Conservation (phyloP, 1,284 basidiomycete species). For the Ganoderma sp. region DNA sequence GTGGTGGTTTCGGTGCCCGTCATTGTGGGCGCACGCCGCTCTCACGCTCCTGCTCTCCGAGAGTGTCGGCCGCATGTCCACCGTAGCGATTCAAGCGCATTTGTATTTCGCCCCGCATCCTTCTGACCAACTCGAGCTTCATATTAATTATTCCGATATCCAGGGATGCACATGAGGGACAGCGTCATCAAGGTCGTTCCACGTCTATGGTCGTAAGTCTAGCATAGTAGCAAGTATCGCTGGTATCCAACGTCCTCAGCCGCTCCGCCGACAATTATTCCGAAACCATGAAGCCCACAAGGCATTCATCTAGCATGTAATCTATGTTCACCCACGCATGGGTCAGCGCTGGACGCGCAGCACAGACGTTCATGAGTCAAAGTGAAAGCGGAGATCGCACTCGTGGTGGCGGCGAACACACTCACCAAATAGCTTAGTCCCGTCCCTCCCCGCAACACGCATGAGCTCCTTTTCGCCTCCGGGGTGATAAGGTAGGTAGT, state of each 20-base stretch:
- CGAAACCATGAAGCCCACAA: slow-evolving; percentile 87
- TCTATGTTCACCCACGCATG: slow-evolving; percentile 96
- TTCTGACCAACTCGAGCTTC: not conserved
- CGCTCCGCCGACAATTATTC: slow-evolving; percentile 40
- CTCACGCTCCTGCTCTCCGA: not conserved
- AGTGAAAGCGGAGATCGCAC: not conserved
- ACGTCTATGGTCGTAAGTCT: not conserved
- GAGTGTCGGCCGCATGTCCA: not conserved
- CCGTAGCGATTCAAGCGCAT: not conserved
- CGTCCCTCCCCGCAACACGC: slow-evolving; percentile 95
- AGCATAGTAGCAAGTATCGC: not conserved
- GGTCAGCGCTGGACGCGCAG: slow-evolving; percentile 38
- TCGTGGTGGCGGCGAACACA: slow-evolving; percentile 14
- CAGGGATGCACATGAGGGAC: not conserved
- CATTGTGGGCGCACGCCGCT: slow-evolving; percentile 16
- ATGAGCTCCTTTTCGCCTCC: slow-evolving; percentile 94
- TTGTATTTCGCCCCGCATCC: not conserved
- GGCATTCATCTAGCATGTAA: slow-evolving; percentile 89
- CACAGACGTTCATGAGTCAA: not conserved
- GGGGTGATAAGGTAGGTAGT: slow-evolving; percentile 92
- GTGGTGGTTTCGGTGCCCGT: slow-evolving; percentile 8
- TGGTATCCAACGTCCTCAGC: not conserved
- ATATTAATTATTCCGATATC: not conserved
- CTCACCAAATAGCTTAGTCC: slow-evolving; percentile 91
- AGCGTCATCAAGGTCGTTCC: not conserved